These are phyloP conservation scores for Aegilops sharonensis DNA, from an alignment of 176 grass and related monocot species.

Conservation along the genomic window DNA sequence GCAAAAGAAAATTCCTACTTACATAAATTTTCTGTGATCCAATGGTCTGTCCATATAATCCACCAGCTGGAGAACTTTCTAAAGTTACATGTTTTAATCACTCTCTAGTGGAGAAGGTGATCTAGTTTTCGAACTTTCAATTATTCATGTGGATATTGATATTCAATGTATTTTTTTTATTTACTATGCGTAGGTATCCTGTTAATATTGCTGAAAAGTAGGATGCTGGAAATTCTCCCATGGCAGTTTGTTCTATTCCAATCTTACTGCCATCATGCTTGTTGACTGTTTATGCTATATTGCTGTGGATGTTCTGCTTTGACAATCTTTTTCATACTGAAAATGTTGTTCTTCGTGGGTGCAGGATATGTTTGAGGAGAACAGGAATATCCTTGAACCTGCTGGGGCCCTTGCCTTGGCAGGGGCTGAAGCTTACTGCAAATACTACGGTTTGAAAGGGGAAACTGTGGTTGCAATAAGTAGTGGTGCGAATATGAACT, in stretches of 20 bases:
- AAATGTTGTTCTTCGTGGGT: constrained; percentile 28
- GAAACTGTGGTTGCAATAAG: constrained; percentile 87
- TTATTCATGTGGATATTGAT: not conserved
- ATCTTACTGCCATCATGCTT: not conserved
- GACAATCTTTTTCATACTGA: constrained; percentile 12
- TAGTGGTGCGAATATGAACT: constrained; percentile 99
- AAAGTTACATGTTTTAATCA: not conserved
- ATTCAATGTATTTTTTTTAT: not conserved
- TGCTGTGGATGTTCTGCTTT: not conserved
- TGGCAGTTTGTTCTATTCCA: not conserved
- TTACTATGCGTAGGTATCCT: not conserved
- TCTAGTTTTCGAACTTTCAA: not conserved
- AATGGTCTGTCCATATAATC: constrained; percentile 6
- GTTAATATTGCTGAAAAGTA: not conserved
- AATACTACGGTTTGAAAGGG: constrained; percentile 81
- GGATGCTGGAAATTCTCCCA: not conserved
- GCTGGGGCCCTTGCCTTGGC: constrained; percentile 88
- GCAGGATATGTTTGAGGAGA: constrained; percentile 99
- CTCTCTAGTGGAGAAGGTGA: not conserved
- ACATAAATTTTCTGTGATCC: not conserved
- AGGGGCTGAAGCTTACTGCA: constrained; percentile 97
- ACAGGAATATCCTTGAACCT: constrained; percentile 98
- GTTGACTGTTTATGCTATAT: not conserved
- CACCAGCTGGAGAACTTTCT: not conserved
- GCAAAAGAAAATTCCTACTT: not conserved